Conservation (phyloP, 2,329 filamentous ascomycete genomes). For the Zopfia rhizophila region DNA sequence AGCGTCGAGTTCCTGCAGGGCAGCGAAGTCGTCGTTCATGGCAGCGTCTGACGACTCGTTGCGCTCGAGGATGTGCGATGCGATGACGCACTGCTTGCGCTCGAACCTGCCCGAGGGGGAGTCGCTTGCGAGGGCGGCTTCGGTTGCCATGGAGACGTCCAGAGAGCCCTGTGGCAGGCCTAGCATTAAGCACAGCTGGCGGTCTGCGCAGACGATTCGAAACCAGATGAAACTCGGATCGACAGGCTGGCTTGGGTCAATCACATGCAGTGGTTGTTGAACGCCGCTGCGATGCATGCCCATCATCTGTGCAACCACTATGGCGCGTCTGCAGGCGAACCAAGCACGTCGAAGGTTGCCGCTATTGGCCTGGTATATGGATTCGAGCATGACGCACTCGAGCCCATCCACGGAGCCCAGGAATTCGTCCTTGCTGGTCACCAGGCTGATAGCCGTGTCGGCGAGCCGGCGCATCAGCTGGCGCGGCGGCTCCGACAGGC, state of each 20-base stretch:
- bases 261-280: constrained; percentile 12
- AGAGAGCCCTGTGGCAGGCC: constrained; percentile 50
- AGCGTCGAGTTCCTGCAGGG: constrained; percentile 36
- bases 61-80: constrained; percentile 52
- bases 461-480: constrained; percentile 42
- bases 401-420: constrained; percentile 53
- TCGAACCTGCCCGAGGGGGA: constrained; percentile 44
- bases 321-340: constrained; percentile 52
- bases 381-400: constrained; percentile 56
- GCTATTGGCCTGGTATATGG: constrained; percentile 48
- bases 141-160: constrained; percentile 31
- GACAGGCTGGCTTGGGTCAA: constrained; percentile 17
- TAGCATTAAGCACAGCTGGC: constrained; percentile 54
- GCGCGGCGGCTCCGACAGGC: constrained; percentile 33
- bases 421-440: constrained; percentile 54
- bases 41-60: constrained; percentile 37
- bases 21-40: constrained; percentile 33
- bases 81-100: constrained; percentile 43
- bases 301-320: constrained; percentile 56
- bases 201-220: constrained; percentile 51
- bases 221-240: constrained; percentile 50
- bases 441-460: constrained; percentile 38
- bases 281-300: constrained; percentile 54
- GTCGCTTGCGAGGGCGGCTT: constrained; percentile 22
- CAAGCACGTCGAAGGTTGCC: constrained; percentile 57